These are phyloP conservation scores for Aspergillus costaricaensis DNA, from an alignment of 2,329 filamentous ascomycete species.

Conservation along the genomic window DNA sequence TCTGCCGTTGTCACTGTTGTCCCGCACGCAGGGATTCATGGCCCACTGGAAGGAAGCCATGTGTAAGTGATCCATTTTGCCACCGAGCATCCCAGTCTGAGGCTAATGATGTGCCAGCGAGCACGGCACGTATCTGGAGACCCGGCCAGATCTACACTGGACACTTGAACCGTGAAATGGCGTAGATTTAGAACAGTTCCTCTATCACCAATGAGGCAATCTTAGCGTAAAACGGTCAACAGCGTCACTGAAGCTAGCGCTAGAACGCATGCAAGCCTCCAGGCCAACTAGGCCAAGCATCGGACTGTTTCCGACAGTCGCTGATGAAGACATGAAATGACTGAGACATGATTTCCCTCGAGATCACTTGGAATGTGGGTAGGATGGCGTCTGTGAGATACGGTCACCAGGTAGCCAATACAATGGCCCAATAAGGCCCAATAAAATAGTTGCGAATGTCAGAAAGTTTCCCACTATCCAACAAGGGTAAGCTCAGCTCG, in stretches of 20 bases:
- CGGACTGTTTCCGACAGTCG: neutral
- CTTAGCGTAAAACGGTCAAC: too few species aligned
- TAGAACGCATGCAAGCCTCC: too few species aligned
- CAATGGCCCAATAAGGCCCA: neutral
- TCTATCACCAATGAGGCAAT: too few species aligned
- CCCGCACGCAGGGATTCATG: slow-evolving; percentile 10
- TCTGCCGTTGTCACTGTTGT: slow-evolving; percentile 1
- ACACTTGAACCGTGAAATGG: neutral
- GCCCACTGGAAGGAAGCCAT: slow-evolving; percentile 17
- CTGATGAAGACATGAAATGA: neutral
- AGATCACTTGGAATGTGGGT: neutral
- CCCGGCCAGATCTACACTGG: slow-evolving; percentile 2
- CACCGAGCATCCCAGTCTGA: neutral
- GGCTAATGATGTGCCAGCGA: neutral
- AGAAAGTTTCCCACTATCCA: too few species aligned
- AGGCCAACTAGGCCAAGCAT: too few species aligned
- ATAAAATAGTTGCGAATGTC: neutral
- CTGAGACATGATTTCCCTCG: neutral
- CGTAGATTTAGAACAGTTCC: neutral
- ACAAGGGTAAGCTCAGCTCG: too few species aligned
- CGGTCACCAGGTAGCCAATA: neutral
- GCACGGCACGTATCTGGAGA: neutral
- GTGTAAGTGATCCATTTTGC: slow-evolving; percentile 27
- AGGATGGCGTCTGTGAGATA: neutral
- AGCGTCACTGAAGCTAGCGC: too few species aligned